Evolutionary conservation across 148 eudicot species (phyloP).

Genomic region (Talinum fruticosum): DNA sequence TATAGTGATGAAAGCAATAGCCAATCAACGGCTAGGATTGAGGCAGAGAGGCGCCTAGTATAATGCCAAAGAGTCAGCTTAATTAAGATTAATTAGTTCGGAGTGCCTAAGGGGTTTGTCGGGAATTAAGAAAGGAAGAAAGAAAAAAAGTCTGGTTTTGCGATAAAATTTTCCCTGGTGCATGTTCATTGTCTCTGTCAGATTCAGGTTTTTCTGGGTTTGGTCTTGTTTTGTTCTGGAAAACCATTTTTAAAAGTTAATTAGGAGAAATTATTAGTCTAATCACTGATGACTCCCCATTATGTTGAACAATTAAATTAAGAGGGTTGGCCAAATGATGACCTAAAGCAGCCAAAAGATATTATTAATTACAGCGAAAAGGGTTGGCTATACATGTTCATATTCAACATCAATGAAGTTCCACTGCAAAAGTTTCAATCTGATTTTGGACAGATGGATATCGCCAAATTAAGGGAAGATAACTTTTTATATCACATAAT

Average conservation of each 20-base stretch:
- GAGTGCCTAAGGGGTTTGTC: constrained; percentile 6
- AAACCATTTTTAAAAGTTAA: background rate
- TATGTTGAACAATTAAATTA: too few species aligned
- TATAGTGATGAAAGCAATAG: background rate
- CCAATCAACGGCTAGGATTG: background rate
- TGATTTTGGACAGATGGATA: background rate
- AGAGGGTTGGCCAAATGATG: background rate
- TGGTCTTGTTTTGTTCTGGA: background rate
- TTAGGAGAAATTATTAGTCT: too few species aligned
- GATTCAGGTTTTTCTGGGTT: constrained; percentile 9
- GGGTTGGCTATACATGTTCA: constrained; percentile 2
- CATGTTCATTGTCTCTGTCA: constrained; percentile 26
- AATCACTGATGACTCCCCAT: too few species aligned
- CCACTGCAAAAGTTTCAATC: too few species aligned
- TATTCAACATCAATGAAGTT: background rate
- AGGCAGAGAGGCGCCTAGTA: background rate
- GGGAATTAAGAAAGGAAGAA: constrained; percentile 19
- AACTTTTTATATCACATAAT: background rate
- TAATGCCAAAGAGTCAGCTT: background rate
- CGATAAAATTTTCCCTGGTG: constrained; percentile 13
- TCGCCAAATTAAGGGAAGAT: background rate
- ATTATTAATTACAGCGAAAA: background rate
- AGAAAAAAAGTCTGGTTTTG: constrained; percentile 5
- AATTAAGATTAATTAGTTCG: background rate
- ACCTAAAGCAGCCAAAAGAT: background rate